Percentiles rank a stretch among this genome's conserved stretches.
phyloP scores from a whole-genome alignment of 352 stramenopile genomes.

The Achlya hypogyna region DNA sequence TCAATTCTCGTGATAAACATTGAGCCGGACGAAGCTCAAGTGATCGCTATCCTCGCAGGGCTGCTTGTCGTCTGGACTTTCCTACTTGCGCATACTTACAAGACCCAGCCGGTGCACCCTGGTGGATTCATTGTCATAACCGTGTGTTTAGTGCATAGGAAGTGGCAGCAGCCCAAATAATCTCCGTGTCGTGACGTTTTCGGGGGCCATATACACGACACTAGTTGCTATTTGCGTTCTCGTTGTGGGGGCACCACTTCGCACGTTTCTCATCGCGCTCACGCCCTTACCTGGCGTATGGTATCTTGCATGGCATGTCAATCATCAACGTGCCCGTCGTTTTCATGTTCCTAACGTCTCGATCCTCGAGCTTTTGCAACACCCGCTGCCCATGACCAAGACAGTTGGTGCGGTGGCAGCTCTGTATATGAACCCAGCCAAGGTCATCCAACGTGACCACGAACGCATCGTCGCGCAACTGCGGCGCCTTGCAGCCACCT shows the following conservation, averaged over 20 bases:
- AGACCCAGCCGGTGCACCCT: constrained; percentile 17
- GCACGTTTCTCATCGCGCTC: not conserved
- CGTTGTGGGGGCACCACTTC: not conserved
- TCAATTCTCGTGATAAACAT: constrained; percentile 6
- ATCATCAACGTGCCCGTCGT: not conserved
- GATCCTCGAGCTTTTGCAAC: constrained; percentile 7
- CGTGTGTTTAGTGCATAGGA: constrained; percentile 18
- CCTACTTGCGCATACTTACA: constrained; percentile 13
- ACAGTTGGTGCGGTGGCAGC: constrained; percentile 10
- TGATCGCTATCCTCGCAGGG: not conserved
- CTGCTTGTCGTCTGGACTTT: constrained; percentile 10
- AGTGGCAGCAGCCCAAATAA: constrained; percentile 19
- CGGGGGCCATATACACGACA: constrained; percentile 14
- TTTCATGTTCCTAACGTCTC: constrained; percentile 17
- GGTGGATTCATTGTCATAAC: not conserved
- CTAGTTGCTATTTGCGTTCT: constrained; percentile 1
- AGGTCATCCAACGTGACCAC: not conserved
- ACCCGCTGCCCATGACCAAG: not conserved
- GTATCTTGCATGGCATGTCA: constrained; percentile 5
- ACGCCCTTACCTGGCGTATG: not conserved
- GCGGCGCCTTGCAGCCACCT: not conserved
- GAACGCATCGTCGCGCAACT: not conserved
- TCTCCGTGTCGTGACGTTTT: constrained; percentile 16
- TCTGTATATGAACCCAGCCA: constrained; percentile 7
- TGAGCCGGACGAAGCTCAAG: not conserved